Conservation (phyloP, 1,284 basidiomycete genomes). For the Athelia sp. region DNA sequence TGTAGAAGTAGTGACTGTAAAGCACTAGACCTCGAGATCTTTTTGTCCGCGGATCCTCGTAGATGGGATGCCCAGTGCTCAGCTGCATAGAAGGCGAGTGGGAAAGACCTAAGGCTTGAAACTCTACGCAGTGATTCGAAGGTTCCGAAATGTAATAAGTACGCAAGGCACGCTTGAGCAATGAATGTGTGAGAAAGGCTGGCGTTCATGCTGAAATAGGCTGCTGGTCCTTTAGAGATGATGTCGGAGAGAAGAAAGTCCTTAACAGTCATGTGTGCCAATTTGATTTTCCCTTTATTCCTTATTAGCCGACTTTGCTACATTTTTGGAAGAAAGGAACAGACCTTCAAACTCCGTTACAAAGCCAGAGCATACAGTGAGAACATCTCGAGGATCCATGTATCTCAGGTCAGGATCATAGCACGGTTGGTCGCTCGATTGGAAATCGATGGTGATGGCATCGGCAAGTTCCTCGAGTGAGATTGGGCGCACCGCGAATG, state of each 20-base stretch:
- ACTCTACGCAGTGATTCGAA: background rate
- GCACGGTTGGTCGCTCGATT: background rate
- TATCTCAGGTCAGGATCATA: background rate
- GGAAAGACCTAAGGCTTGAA: background rate
- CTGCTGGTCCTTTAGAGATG: background rate
- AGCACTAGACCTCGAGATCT: no score
- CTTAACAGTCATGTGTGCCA: conserved; percentile 1
- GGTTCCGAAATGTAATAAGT: background rate
- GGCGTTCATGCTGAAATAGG: background rate
- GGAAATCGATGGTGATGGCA: background rate
- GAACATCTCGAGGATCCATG: background rate
- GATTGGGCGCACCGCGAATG: background rate
- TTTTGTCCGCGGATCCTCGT: background rate
- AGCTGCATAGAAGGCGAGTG: background rate
- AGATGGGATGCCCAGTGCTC: background rate
- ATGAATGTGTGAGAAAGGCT: background rate
- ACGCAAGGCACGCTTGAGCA: background rate
- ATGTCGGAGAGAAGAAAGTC: background rate
- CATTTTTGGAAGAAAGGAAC: background rate
- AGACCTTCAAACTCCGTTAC: background rate
- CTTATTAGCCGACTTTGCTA: background rate
- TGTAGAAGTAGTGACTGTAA: no score
- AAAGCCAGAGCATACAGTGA: background rate
- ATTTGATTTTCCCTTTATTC: background rate
- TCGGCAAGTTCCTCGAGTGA: background rate